phyloP scores from a whole-genome alignment of 1,284 basidiomycete genomes.

The Anthracocystis panici-leucophaei region DNA sequence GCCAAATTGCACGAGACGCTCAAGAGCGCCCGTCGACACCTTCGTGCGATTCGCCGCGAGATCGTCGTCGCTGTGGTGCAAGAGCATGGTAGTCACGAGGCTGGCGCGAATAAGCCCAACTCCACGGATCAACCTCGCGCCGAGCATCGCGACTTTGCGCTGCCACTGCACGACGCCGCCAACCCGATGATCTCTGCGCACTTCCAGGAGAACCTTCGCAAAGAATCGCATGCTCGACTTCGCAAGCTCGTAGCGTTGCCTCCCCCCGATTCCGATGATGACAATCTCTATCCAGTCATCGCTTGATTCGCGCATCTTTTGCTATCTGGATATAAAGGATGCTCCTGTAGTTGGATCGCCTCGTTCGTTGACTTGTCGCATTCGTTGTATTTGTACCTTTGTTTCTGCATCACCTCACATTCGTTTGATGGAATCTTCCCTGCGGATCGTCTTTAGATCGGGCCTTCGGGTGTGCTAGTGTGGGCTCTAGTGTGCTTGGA shows the following conservation, averaged over 20 bases:
- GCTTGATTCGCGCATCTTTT: conserved; percentile 10
- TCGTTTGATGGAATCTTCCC: neutral
- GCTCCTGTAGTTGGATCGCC: neutral
- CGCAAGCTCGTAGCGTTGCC: conserved; percentile 34
- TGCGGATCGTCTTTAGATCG: neutral
- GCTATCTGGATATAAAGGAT: neutral
- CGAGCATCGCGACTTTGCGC: conserved; percentile 4
- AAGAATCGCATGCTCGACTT: conserved; percentile 33
- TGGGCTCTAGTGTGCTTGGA: neutral
- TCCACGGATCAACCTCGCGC: neutral
- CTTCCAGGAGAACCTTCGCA: conserved; percentile 42
- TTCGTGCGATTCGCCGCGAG: conserved; percentile 26
- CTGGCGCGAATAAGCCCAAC: neutral
- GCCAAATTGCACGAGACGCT: conserved; percentile 27
- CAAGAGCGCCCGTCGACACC: conserved; percentile 13
- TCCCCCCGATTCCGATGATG: conserved; percentile 46
- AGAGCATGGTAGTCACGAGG: conserved; percentile 9
- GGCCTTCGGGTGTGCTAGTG: no score
- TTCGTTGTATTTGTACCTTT: neutral
- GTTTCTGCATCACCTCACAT: neutral
- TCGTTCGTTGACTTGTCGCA: neutral
- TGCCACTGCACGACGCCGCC: conserved; percentile 25
- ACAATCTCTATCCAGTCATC: conserved; percentile 45
- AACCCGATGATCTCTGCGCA: conserved; percentile 46
- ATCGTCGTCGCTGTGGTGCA: conserved; percentile 26